These are phyloP conservation scores for Sporothrix variecibatus DNA, from an alignment of 2,329 filamentous ascomycete genomes.

Conservation along the genomic window DNA sequence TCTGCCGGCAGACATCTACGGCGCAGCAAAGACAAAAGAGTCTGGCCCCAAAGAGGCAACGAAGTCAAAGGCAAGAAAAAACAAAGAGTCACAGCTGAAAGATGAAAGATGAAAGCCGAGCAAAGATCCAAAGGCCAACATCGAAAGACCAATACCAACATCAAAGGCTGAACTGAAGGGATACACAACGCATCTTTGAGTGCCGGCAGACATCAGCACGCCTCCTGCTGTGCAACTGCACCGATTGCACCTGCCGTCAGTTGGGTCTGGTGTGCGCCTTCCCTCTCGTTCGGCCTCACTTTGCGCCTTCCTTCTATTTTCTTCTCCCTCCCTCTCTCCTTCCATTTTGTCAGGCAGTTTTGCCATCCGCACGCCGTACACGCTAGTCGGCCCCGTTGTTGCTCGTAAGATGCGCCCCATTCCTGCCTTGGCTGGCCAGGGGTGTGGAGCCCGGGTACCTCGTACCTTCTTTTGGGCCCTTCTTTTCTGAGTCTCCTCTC, in stretches of 20 bases:
- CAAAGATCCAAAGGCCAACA: background rate
- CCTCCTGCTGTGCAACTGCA: conserved; percentile 6
- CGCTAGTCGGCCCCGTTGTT: conserved; percentile 7
- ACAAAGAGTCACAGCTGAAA: background rate
- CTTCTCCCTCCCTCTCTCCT: background rate
- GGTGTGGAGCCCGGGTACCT: conserved; percentile 11
- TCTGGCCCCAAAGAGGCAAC: background rate
- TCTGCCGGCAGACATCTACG: background rate
- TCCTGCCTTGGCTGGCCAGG: conserved; percentile 16
- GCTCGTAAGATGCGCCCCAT: conserved; percentile 23
- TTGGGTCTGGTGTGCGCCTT: background rate
- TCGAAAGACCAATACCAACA: too few species aligned
- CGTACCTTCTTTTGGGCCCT: conserved; percentile 1
- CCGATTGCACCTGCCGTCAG: background rate
- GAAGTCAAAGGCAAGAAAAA: background rate
- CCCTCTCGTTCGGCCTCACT: background rate
- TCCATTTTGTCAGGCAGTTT: background rate
- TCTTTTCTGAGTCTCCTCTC: background rate
- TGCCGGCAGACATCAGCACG: conserved; percentile 2
- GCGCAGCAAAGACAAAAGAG: background rate
- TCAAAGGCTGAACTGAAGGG: background rate
- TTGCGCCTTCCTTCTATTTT: background rate
- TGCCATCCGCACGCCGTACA: background rate
- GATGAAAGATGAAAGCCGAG: background rate
- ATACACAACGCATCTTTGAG: background rate